Percentiles rank a stretch among this genome's conserved stretches.
Conservation (phyloP, 2,329 filamentous ascomycete genomes). For the Alternaria rosae region DNA sequence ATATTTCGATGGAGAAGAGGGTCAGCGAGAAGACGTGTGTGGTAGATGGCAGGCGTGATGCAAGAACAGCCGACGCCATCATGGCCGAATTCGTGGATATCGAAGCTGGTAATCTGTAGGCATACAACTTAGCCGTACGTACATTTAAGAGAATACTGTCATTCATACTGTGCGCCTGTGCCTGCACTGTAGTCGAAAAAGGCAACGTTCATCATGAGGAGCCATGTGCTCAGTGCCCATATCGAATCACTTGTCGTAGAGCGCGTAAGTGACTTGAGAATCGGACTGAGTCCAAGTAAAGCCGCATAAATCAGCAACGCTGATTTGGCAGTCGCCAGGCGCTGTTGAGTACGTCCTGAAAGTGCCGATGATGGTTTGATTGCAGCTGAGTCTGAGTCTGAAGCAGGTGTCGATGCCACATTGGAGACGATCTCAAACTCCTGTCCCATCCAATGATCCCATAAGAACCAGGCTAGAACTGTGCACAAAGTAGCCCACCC, state of each 20-base stretch:
- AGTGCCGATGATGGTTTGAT: slow-evolving; percentile 44
- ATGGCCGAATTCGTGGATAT: slow-evolving; percentile 94
- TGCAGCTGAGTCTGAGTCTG: neutral
- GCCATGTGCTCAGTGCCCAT: slow-evolving; percentile 94
- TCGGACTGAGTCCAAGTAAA: slow-evolving; percentile 88
- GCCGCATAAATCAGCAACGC: slow-evolving; percentile 92
- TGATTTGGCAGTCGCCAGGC: slow-evolving; percentile 86
- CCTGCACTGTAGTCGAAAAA: slow-evolving; percentile 94
- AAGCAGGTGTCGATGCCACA: slow-evolving; percentile 17
- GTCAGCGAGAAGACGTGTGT: slow-evolving; percentile 95
- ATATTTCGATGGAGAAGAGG: slow-evolving; percentile 96
- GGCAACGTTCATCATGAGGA: slow-evolving; percentile 94
- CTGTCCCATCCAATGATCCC: slow-evolving; percentile 88
- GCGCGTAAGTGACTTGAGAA: slow-evolving; percentile 92
- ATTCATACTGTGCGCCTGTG: slow-evolving; percentile 58
- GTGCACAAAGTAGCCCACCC: slow-evolving; percentile 84
- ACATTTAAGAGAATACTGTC: neutral
- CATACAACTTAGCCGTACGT: slow-evolving; percentile 17
- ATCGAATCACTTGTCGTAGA: slow-evolving; percentile 95
- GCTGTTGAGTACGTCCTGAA: slow-evolving; percentile 66
- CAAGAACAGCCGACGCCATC: slow-evolving; percentile 94
- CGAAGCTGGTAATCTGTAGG: slow-evolving; percentile 70
- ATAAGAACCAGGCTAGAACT: slow-evolving; percentile 85
- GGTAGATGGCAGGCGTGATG: slow-evolving; percentile 85
- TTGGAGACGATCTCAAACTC: slow-evolving; percentile 62